Evolutionary conservation across 306 rosid species (phyloP), one percentile per base, ranked within the genome.

Genomic region (Morella rubra): DNA sequence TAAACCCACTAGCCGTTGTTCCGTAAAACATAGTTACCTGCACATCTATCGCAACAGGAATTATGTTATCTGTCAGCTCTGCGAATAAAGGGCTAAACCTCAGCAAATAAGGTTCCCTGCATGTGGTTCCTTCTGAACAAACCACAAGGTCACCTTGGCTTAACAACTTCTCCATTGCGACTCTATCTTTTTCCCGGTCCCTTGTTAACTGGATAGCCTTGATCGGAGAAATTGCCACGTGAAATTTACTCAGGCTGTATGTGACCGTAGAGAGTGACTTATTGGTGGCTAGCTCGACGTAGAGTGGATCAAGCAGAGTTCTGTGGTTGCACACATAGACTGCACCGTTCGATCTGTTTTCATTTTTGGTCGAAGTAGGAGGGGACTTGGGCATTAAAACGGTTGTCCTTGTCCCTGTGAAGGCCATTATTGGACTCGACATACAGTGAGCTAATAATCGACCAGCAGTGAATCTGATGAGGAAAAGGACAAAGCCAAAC

Each of bases 51-150:
- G 95, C 95, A 19, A 91, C 90, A 24, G 93, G 95, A 24, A 87
- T 87, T 58, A 91, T 85, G 44, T 88, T 81, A 49, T 90, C 88
- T 0, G 87, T 84, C 0, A 90, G 55, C 71, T 88, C 97, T 4
- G 97, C 86, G 78, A 91, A 91, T 20, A 91, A 47, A 20, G 95
- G 93, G 75, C 97, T 91, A 62, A 90, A 91, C 83, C 97, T 84
- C 45, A 91, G 80, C 54, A 91, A 66, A 72, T 81, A 91, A 14
- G 95, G 97, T 67, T 91, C 95, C 24, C 97, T 85, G 67, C 97
- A 90, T 0, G 97, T 92, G 16, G 97, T 92, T 20, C 97, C 96
- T 79, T 92, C 97, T 6, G 97, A 91, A 65, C 96, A 92, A 6
- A 92, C 90, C 19, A 85, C 97, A 4, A 92, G 79, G 86, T 82